Evolutionary conservation across 257 asterid species (phyloP), one percentile per base, ranked within the genome.

Genomic region (Solanum bulbocastanum): DNA sequence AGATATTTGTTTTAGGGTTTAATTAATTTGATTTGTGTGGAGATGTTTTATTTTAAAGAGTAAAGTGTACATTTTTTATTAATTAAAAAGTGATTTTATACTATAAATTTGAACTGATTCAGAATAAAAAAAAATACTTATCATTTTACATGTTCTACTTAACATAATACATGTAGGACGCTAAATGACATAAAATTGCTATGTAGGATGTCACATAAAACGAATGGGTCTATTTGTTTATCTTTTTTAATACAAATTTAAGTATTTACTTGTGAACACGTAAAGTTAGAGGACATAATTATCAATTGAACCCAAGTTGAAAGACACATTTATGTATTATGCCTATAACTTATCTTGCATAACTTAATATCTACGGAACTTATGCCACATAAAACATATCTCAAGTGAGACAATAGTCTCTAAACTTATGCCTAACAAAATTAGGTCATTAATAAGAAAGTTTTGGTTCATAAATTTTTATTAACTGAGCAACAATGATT

Each of bases 201-300:
- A 56, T 56, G 65, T 1, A 56, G 10, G 11, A 56, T 56, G 11
- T 2, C 4, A 56, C 5, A n/a, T 56, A 56, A 56, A n/a, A 56
- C 1, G 0, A 3, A 6, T 0, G 25, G 18, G 5, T 56, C 4
- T 56, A 18, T 56, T 56, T 56, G 1, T 56, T 56, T 0, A 56
- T 18, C 18, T 56, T 20, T 56, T 30, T 30, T 30, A 30, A 18
- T 56, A 56, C 10, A 2, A 56, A 10, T 56, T 56, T 20, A 46
- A 56, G 10, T 42, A 1, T 3, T 0, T 56, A 56, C 25, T 20
- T 7, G 0, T 56, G 11, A 4, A 56, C 65, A 56, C 11, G 0
- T 0, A 56, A 56, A 18, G 0, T 7, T 56, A 4, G 5, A 56
- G 1, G 4, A 0, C 11, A 18, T 20, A 56, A 1, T 18, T 56